A percentile compares a stretch with the other conserved stretches of the same genome.
Conservation (phyloP, 2,329 filamentous ascomycete species). For the Fusarium sp. region DNA sequence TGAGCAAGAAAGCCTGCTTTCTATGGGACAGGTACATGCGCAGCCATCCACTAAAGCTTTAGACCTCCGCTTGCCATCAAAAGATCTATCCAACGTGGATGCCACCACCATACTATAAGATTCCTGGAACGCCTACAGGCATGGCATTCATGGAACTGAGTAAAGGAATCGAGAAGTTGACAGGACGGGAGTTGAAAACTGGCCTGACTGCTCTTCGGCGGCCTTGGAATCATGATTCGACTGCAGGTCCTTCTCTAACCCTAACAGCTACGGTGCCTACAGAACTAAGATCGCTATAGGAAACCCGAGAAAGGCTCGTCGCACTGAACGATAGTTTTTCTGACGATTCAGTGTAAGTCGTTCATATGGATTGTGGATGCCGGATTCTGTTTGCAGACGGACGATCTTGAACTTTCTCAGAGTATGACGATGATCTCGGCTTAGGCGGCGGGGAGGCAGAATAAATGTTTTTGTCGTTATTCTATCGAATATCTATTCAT, state of each 20-base stretch:
- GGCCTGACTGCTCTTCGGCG: background rate
- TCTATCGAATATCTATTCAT: background rate
- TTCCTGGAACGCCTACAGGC: too few relatives aligned
- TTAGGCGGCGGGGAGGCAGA: background rate
- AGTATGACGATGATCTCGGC: background rate
- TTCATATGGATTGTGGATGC: background rate
- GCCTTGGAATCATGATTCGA: constrained; percentile 2
- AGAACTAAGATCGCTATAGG: background rate
- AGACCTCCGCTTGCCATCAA: constrained; percentile 49
- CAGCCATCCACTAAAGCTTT: constrained; percentile 42
- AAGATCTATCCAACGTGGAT: constrained; percentile 52
- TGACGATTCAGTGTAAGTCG: background rate
- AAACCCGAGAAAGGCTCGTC: fast-evolving
- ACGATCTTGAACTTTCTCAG: background rate
- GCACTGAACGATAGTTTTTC: background rate
- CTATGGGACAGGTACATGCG: constrained; percentile 48
- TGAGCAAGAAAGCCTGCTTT: constrained; percentile 52
- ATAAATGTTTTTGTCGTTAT: background rate
- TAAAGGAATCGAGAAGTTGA: background rate
- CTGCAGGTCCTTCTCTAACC: constrained; percentile 10
- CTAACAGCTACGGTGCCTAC: constrained; percentile 1
- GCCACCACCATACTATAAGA: constrained; percentile 24
- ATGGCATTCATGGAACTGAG: background rate
- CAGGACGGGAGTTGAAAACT: background rate
- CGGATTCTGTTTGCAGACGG: background rate